Percentiles rank a stretch among this genome's conserved stretches.
phyloP scores from a whole-genome alignment of 2,329 filamentous ascomycete genomes.

The Podosphaera leucotricha region DNA sequence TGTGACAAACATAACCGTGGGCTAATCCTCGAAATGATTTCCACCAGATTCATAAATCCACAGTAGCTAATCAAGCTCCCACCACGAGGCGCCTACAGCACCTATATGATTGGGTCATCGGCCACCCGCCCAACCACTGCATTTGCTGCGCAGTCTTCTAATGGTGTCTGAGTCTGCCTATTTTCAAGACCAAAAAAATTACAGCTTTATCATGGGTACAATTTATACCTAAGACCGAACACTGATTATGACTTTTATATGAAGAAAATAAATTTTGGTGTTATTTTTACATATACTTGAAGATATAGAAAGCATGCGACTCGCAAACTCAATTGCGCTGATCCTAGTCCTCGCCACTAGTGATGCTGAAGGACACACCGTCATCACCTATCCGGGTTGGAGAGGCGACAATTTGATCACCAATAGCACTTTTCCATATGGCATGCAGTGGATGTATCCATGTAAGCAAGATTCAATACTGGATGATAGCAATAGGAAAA shows the following conservation, averaged over 20 bases:
- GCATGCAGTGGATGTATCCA: slow-evolving; percentile 19
- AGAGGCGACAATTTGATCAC: slow-evolving; percentile 19
- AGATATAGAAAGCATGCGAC: background rate
- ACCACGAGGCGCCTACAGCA: background rate
- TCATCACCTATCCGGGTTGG: slow-evolving; percentile 19
- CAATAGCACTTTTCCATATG: slow-evolving; percentile 17
- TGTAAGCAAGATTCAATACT: slow-evolving; percentile 11
- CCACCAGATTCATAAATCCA: background rate
- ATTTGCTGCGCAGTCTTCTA: background rate
- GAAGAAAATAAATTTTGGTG: background rate
- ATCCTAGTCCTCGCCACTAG: background rate
- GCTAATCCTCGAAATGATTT: background rate
- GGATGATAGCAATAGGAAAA: background rate
- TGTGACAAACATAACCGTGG: too few species aligned
- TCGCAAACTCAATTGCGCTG: background rate
- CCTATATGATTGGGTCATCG: background rate
- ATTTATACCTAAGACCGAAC: background rate
- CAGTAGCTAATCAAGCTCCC: background rate
- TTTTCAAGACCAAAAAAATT: background rate
- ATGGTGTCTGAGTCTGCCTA: background rate
- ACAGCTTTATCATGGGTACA: background rate
- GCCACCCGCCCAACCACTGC: background rate
- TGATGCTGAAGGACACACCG: slow-evolving; percentile 19
- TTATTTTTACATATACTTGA: background rate
- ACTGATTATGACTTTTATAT: background rate